A percentile compares a stretch with the other conserved stretches of the same genome.
These are phyloP conservation scores for Venturia nashicola DNA, from an alignment of 2,329 filamentous ascomycete species.

Conservation along the genomic window DNA sequence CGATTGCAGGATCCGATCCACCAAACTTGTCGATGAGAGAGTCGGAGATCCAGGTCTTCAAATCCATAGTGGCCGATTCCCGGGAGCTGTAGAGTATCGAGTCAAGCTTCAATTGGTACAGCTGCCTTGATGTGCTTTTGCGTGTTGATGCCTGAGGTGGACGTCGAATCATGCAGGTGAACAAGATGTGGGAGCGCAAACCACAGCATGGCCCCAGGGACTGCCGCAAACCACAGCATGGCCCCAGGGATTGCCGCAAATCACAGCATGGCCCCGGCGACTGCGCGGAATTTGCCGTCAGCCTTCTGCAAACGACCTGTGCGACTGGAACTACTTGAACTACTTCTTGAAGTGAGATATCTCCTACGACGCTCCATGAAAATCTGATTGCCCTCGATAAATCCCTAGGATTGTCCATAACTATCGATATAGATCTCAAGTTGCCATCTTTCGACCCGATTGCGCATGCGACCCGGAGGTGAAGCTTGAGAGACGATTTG, in stretches of 20 bases:
- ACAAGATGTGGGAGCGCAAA: neutral
- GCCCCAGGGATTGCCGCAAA: too few species aligned
- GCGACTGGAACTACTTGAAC: too few species aligned
- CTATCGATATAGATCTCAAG: neutral
- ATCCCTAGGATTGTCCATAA: neutral
- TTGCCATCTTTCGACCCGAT: neutral
- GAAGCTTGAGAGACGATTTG: neutral
- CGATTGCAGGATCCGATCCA: conserved; percentile 41
- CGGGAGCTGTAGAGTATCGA: neutral
- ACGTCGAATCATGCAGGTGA: neutral
- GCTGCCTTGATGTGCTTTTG: too few species aligned
- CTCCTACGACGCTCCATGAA: neutral
- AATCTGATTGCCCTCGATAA: neutral
- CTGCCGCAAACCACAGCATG: too few species aligned
- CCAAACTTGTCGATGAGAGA: conserved; percentile 40
- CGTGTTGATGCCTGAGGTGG: neutral
- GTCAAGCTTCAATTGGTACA: neutral
- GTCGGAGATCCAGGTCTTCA: conserved; percentile 31
- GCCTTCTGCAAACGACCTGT: neutral
- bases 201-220: too few species aligned
- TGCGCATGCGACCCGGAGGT: neutral
- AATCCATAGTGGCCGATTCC: conserved; percentile 18
- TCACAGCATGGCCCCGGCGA: neutral
- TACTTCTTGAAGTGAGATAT: neutral
- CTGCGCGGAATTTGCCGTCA: neutral